Evolutionary conservation across 345 rosid genomes (phyloP), one percentile per base, ranked within the genome.

Genomic region (Pistacia vera): DNA sequence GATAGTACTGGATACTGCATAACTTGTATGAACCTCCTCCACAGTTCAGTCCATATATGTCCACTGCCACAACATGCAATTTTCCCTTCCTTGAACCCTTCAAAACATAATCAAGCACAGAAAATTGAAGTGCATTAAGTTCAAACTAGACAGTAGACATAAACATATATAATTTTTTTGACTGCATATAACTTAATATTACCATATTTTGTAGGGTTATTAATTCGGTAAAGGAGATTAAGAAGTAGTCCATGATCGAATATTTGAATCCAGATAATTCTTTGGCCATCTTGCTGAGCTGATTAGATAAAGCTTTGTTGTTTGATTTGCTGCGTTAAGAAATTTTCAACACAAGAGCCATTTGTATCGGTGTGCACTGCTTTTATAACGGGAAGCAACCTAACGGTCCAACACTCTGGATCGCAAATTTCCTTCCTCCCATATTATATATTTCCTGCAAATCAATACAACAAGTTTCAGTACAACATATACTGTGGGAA

Each of bases 381-480:
- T 72, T 70, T 66, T 36, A 57, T 69, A 56, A 48, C 11, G 1
- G 71, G 80, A 67, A 48, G 61, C 80, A 78, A 28, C 86, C 80
- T 11, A 83, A 30, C 2, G 83, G 80, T 18, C 82, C 82, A 4
- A 65, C 83, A 36, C 72, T 80, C 55, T 75, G 82, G 63, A 77
- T 75, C 57, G 68, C 71, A 30, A 83, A 66, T 71, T 77, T 80
- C 68, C 82, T 80, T 66, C 82, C 83, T 44, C 79, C 83, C 12
- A 36, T n/a, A 3, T 14, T 25, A 38, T 83, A 77, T 30, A 76
- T 35, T 71, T 80, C 77, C 79, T 80, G 78, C 44, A 65, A 65
- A 18, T 41, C 2, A n/a, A 63, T 16, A 13, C 46, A 63, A 65
- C 22, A 16, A 14, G 5, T 9, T 49, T 49, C 2, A 49, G 4